phyloP scores from a whole-genome alignment of 371 early-diverging fungal genomes.

The Mortierella sp. region DNA sequence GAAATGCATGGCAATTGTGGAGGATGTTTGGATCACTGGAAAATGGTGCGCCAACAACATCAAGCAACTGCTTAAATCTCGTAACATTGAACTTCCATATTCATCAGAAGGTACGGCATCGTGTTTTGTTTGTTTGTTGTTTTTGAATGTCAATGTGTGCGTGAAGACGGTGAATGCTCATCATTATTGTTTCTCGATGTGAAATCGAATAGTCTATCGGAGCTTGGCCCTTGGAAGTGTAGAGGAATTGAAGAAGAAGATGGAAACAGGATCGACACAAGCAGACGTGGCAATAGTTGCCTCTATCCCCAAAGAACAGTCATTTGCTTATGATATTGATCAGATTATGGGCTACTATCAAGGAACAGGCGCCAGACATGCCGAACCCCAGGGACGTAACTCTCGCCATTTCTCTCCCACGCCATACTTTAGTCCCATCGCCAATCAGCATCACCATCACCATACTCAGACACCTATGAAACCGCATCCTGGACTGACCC shows the following conservation, averaged over 20 bases:
- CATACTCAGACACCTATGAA: slow-evolving; percentile 13
- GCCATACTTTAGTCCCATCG: slow-evolving; percentile 35
- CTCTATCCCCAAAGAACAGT: slow-evolving; percentile 33
- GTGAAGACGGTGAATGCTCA: not conserved
- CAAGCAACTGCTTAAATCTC: slow-evolving; percentile 28
- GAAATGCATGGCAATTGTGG: slow-evolving; percentile 29
- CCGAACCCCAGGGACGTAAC: slow-evolving; percentile 40
- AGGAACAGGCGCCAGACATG: slow-evolving; percentile 12
- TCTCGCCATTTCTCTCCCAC: slow-evolving; percentile 48
- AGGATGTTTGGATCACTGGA: slow-evolving; percentile 48
- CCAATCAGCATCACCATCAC: slow-evolving; percentile 20
- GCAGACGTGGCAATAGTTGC: slow-evolving; percentile 22
- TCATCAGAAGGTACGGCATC: slow-evolving; percentile 32
- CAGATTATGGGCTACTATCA: slow-evolving; percentile 54
- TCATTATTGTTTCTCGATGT: too few relatives aligned
- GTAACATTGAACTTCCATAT: slow-evolving; percentile 43
- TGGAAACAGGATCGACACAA: slow-evolving; percentile 2
- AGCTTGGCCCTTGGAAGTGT: slow-evolving; percentile 24
- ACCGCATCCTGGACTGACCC: slow-evolving; percentile 41
- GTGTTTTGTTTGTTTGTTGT: not conserved
- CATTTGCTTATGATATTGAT: slow-evolving; percentile 42
- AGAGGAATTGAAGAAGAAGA: slow-evolving; percentile 26
- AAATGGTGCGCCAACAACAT: slow-evolving; percentile 25
- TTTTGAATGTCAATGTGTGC: not conserved
- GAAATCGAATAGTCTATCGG: slow-evolving; percentile 13